These are phyloP conservation scores for Pisolithus orientalis DNA, from an alignment of 768 basidiomycete species.

Conservation along the genomic window DNA sequence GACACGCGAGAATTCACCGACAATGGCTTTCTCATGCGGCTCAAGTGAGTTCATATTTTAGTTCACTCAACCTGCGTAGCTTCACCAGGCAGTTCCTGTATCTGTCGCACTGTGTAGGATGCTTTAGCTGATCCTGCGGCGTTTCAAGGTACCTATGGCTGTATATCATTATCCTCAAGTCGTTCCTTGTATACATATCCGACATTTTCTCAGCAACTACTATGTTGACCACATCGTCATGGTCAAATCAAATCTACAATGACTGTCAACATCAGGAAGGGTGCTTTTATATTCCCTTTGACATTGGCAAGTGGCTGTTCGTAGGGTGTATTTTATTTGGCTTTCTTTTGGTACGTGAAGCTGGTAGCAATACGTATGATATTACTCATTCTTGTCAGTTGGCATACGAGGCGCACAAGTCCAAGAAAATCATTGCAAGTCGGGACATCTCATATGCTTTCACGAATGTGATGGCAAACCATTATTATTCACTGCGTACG, in stretches of 20 bases:
- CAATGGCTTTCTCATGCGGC: constrained; percentile 78
- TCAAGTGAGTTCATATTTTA: constrained; percentile 52
- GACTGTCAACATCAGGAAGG: constrained; percentile 57
- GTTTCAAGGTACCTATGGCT: constrained; percentile 78
- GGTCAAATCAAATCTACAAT: constrained; percentile 89
- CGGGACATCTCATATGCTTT: constrained; percentile 97
- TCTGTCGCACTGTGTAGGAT: not conserved
- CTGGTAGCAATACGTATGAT: not conserved
- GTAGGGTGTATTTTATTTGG: constrained; percentile 97
- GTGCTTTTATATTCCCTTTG: constrained; percentile 84
- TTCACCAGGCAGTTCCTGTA: not conserved
- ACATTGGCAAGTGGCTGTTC: constrained; percentile 92
- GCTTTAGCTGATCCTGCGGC: constrained; percentile 7
- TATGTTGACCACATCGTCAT: constrained; percentile 85
- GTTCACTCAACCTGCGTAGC: not conserved
- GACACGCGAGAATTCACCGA: constrained; percentile 90
- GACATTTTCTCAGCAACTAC: constrained; percentile 98
- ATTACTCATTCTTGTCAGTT: constrained; percentile 41
- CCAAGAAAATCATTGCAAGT: constrained; percentile 90
- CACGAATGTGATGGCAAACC: constrained; percentile 95
- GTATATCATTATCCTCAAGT: constrained; percentile 90
- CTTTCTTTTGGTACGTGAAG: constrained; percentile 74
- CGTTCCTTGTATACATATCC: constrained; percentile 91
- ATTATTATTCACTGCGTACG: constrained; percentile 93
- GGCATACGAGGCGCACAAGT: constrained; percentile 86